A percentile compares a stretch with the other conserved stretches of the same genome.
Evolutionary conservation across 1,284 basidiomycete genomes (phyloP).

Genomic region (Rhodotorula mucilaginosa): DNA sequence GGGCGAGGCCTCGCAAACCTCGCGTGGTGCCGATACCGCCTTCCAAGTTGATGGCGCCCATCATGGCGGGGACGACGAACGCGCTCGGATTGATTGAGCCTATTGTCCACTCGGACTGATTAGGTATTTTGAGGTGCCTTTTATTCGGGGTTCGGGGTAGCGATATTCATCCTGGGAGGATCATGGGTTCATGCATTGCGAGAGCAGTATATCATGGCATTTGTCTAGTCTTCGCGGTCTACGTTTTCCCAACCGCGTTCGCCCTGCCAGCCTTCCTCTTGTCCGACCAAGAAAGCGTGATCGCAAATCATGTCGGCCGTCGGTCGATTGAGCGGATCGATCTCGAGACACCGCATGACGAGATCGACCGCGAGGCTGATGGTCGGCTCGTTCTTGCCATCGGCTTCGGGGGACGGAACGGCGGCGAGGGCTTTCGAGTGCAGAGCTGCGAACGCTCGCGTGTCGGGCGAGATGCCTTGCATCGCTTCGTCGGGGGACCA

Average conservation of each 20-base stretch:
- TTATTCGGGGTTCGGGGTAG: too few species aligned
- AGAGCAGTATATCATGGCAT: background rate
- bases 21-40: background rate
- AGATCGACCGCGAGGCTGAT: conserved; percentile 75
- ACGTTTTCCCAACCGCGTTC: conserved; percentile 44
- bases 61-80: background rate
- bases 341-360: conserved; percentile 71
- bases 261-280: conserved; percentile 52
- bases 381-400: conserved; percentile 2
- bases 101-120: background rate
- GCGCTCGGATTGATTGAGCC: background rate
- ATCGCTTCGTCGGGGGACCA: conserved; percentile 79
- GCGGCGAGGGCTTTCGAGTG: conserved; percentile 49
- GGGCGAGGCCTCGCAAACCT: background rate
- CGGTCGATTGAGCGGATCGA: conserved; percentile 70
- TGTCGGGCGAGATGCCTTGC: conserved; percentile 65
- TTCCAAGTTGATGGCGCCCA: background rate
- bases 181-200: too few species aligned
- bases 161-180: too few species aligned
- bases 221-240: background rate
- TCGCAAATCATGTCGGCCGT: conserved; percentile 75
- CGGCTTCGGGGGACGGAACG: conserved; percentile 10
- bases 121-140: background rate
- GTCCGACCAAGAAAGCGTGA: conserved; percentile 70
- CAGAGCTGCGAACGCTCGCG: conserved; percentile 56